Base-by-base conservation (phyloP, 176 grass and related monocot species). In the bread wheat (Triticum aestivum) region DNA sequence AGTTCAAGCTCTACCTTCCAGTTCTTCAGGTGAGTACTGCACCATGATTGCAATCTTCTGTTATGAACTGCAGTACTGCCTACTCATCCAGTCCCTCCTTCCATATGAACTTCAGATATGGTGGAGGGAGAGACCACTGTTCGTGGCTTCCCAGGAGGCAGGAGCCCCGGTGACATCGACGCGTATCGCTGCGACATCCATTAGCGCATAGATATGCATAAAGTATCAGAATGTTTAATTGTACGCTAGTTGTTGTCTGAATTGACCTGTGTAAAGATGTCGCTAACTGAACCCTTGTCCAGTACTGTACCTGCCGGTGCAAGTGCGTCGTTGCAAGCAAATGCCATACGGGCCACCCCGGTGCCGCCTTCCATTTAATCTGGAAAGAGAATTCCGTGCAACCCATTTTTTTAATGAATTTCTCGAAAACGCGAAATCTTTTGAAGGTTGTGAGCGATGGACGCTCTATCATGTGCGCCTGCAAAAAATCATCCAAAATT, bases 1-100 rank as follows among this genome's bases (percentile, higher is more conserved):
- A 98, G 78, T 93, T 98, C 56, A 95, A 95, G 79, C 89, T 95
- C 34, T 98, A 93, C 88, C 91, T 98, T 90, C 91, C 95, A 39
- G 93, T 12, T 45, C 44, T 93, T 61, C 91, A 98, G 85, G 89
- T 95, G 83, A 92, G 89, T 49, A 26, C 41, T 13, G 7, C 37
- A 24, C 27, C 3, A 11, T 39, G 8, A 42, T 30, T 33, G 5
- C 63, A 14, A 8, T 21, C 30, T 8, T 13, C 39, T 17, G 1
- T 15, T 41, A 52, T 20, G 51, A 52, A 45, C 44, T 12, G 44
- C 44, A 39, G 23, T 70, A 3, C 38, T 42, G 3, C 17, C 29
- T 39, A 78, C 5, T 33, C 8, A 41, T 64, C 30, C 78, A 17
- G 47, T 15, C 3, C 5, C 24, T 62, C 51, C 14, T 33, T 51